Base-by-base conservation (phyloP, 2,329 filamentous ascomycete species). In the Pseudogymnoascus sp. region DNA sequence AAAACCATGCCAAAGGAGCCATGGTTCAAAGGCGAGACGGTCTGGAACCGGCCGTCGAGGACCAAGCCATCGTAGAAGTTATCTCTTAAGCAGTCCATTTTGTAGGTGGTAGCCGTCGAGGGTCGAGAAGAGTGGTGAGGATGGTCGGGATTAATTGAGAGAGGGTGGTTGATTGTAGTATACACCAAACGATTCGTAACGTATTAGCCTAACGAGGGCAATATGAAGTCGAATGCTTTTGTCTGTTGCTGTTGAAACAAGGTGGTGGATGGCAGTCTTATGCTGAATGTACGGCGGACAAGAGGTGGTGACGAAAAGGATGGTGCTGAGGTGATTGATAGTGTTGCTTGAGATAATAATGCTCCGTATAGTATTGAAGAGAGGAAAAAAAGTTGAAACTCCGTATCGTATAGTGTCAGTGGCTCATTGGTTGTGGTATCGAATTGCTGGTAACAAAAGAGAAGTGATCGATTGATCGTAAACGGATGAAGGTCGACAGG, bases 1-100 rank as follows among this genome's bases (percentile, higher is more conserved):
- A 97, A 97, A 71, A 99, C 95, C 91, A 97, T 96, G 74, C 95
- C 95, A 74, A 97, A 99, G 63, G 95, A 97, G 70, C 95, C 95
- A 83, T 97, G 92, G 75, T 99, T 99, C 79, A 99, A 89, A 64
- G 95, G 93, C 69, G 93, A 90, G 73, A 97, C 83, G 63, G 93
- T 96, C 78, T 90, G 83, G 77, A 95, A 99, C 69, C 95, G 93
- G 76, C 91, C 92, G 75, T 90, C 87, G 74, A 96, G 87, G 74
- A 96, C 79, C 77, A 89, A 85, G 76, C 89, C 91, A 77, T 86
- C 82, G 73, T 86, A 80, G 78, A 96, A 95, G 73, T 87, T 83
- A 78, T 92, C 86, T 79, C 88, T 87, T 82, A 96, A 85, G 82
- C 91, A 96, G 79, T 92, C 90, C 91, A 96, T 89, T 75, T 70